phyloP scores from a whole-genome alignment of 108 stramenopile species.

The Pinguiococcus pyrenoidosus region DNA sequence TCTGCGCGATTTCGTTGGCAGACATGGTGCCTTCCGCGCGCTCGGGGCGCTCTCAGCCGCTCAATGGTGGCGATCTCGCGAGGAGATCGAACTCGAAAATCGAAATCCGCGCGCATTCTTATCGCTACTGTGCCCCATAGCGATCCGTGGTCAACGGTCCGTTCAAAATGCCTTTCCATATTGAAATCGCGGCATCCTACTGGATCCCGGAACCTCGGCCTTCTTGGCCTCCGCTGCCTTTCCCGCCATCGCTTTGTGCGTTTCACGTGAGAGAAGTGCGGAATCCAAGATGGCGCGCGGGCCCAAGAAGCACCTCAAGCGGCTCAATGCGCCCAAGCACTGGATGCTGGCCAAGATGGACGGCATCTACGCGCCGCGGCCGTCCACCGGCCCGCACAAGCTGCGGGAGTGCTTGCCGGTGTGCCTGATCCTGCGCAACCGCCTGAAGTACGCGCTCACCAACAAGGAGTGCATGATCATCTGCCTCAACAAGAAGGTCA shows the following conservation, averaged over 20 bases:
- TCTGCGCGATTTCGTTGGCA: slow-evolving; percentile 71
- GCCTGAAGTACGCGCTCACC: slow-evolving; percentile 99
- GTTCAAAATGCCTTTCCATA: too few species aligned
- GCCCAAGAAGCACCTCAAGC: slow-evolving; percentile 98
- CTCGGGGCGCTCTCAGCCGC: too few species aligned
- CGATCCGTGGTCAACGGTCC: too few species aligned
- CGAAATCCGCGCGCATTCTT: too few species aligned
- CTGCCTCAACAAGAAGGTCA: slow-evolving; percentile 97
- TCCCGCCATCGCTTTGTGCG: too few species aligned
- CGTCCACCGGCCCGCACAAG: slow-evolving; percentile 95
- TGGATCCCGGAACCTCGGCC: too few species aligned
- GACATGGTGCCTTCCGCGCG: slow-evolving; percentile 49
- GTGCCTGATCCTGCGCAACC: slow-evolving; percentile 87
- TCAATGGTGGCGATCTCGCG: too few species aligned
- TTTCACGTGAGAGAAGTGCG: too few species aligned
- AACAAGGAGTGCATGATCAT: slow-evolving; percentile 92
- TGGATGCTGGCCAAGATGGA: slow-evolving; percentile 99
- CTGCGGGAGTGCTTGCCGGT: slow-evolving; percentile 91
- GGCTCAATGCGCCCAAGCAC: slow-evolving; percentile 94
- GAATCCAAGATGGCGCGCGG: slow-evolving; percentile 82
- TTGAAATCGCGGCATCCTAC: too few species aligned
- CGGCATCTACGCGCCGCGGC: slow-evolving; percentile 86
- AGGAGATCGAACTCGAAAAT: too few species aligned
- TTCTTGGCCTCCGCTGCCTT: too few species aligned
- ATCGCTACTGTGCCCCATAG: too few species aligned